Evolutionary conservation across 805 yeast genomes (phyloP), one percentile per base, ranked within the genome.

Genomic region (Zygotorulaspora florentina): DNA sequence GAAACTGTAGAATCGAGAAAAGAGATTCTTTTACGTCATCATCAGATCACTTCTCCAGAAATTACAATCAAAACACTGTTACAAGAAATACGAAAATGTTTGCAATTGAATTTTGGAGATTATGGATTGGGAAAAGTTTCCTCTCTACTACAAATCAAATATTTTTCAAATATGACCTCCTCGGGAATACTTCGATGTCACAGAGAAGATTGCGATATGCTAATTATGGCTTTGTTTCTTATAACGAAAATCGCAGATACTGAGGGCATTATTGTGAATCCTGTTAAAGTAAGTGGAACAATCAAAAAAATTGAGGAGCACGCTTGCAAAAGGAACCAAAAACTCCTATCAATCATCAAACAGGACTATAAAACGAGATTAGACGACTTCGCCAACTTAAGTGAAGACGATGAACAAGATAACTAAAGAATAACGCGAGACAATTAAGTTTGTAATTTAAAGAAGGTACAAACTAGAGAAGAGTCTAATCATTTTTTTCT

Each of bases 101-200:
- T 90, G 7, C 79, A 77, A 47, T 73, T 73, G 23, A 74, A 81
- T 52, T 87, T 83, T 61, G 98, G 98, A 1, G 96, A 87, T 43
- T 69, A 73, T 45, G 96, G 96, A 0, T 58, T 77, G 0, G 95
- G 93, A 0, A 70, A 74, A 15, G 79, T 79, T 3, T 79, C 81
- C 1, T 66, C 79, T 48, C 74, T 83, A 26, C 59, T 86, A 3
- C 75, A 79, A 12, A 66, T 90, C 42, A 87, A 88, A 60, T 89
- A 89, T 62, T 90, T 87, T 65, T 85, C 93, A 12, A 79, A 79
- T 44, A 76, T 75, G 56, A 89, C 97, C 0, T 80, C 89, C 0
- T 82, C 89, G 0, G 97, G 97, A 0, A 90, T 90, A 3, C 57
- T 91, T 15, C 73, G 96, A 50, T 85, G 91, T 46, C 75, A 83